phyloP scores from a whole-genome alignment of 768 basidiomycete genomes.

The Mycena indigotica region DNA sequence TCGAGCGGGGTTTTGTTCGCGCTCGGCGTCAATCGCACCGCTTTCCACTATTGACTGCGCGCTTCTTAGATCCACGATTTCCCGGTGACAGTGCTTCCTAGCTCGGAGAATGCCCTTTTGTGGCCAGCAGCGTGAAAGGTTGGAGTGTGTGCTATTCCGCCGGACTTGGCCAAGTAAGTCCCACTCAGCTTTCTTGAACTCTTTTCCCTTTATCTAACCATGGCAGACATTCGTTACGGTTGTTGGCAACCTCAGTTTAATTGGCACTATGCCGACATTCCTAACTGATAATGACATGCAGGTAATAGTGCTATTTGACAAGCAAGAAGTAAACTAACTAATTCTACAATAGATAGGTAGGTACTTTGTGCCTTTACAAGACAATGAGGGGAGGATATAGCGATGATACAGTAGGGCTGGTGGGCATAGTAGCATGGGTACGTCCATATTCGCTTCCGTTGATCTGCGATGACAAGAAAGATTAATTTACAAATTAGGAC shows the following conservation, averaged over 20 bases:
- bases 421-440: neutral
- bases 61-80: neutral
- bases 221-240: too few relatives aligned
- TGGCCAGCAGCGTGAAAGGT: too few relatives aligned
- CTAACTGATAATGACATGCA: too few relatives aligned
- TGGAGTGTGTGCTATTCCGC: too few relatives aligned
- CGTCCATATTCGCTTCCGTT: neutral
- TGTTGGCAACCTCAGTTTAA: too few relatives aligned
- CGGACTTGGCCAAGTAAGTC: too few relatives aligned
- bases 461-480: too few relatives aligned
- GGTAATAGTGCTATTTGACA: too few relatives aligned
- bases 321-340: neutral
- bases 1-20: neutral
- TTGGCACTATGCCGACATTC: too few relatives aligned
- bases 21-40: neutral
- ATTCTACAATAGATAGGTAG: neutral
- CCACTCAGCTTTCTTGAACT: too few relatives aligned
- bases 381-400: neutral
- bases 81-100: too few relatives aligned
- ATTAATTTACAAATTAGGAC: neutral
- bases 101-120: neutral
- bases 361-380: neutral
- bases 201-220: too few relatives aligned
- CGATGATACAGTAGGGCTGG: neutral
- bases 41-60: neutral